Base-by-base conservation (phyloP, 352 stramenopile genomes). In the Blastocystis sp. region DNA sequence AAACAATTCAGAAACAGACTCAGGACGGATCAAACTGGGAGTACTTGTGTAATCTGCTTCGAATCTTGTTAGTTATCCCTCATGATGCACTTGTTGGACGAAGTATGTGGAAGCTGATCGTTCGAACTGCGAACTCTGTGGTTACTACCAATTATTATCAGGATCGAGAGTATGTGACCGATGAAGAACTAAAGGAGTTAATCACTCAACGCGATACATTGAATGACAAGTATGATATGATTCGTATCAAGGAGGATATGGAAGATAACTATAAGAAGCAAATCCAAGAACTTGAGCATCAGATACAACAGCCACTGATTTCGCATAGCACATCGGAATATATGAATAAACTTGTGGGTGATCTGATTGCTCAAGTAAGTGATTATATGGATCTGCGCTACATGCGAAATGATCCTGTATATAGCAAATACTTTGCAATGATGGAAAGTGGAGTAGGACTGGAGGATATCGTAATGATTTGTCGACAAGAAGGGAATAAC, bases 21-120 rank as follows among this genome's bases (percentile, higher is more conserved):
- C 73, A 84, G 56, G 29, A 84, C 18, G 73, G 73, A 6, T 84
- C 47, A 15, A 84, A 84, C 73, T 84, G 73, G 73, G 73, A 84
- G 73, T 84, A 84, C 26, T 29, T 84, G 4, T 84, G 73, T 29
- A 68, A 26, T 43, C 29, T 84, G 53, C 26, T 84, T 26, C 53
- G 55, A 20, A 34, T 37, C 41, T 53, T 84, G 73, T 34, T 84
- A 26, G 55, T 53, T 8, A 64, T 84, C 1, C 73, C 73, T 9
- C 54, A 84, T 26, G 73, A 84, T 15, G 54, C 29, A 23, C 73
- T 84, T 9, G 73, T 84, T 34, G 73, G 73, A 15, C 26, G 53
- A n/a, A 45, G 18, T 37, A 84, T 84, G 73, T 84, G 73, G 73
- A 13, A 53, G 11, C 50, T 69, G 20, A 66, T 84, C 0, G 55